Evolutionary conservation across 495 filamentous ascomycete species (phyloP), one percentile per base, ranked within the genome.

Genomic region (Neurospora cerealis): DNA sequence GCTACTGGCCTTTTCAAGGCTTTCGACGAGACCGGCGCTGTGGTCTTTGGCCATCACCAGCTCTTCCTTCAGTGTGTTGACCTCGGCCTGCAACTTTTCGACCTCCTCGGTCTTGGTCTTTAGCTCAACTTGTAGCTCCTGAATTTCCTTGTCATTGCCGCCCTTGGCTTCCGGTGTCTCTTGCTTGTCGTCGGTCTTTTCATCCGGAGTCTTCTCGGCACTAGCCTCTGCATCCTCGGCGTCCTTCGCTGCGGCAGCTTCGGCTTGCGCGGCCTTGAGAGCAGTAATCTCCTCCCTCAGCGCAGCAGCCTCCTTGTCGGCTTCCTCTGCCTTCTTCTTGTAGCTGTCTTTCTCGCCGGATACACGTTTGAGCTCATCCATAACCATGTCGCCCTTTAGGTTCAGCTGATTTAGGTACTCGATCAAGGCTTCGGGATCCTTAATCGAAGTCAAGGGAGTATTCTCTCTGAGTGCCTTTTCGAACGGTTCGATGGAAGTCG

Each of bases 331-430:
- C 77, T 92, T 94, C 76, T 89, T 91, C 77, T 93, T 97, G 76
- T 89, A 89, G 10, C 88, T 87, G 79, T 98, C 94, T 40, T 91
- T 89, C 75, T 98, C 96, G 34, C 85, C 87, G 0, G 93, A 90
- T 0, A 97, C 89, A 0, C 94, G 88, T 83, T 94, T 97, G n/a
- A 97, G 84, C 80, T 99, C 96, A 21, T 97, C 92, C 86, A 94
- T 87, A 2, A 96, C 89, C 90, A 99, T 93, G 75, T 97, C 94
- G 11, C 90, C 89, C 75, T 95, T 95, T 36, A 94, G 82, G 71
- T 91, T 93, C 46, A 97, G 83, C 81, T 97, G 93, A 75, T 91
- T 96, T n/a, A 99, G 86, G 79, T 98, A 99, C 82, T 98, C 96
- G 4, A 95, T 90, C 39, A 99, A 83, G 2, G 93, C 91, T 74